Evolutionary conservation across 352 stramenopile genomes (phyloP).

Genomic region (Phytophthora multivora): DNA sequence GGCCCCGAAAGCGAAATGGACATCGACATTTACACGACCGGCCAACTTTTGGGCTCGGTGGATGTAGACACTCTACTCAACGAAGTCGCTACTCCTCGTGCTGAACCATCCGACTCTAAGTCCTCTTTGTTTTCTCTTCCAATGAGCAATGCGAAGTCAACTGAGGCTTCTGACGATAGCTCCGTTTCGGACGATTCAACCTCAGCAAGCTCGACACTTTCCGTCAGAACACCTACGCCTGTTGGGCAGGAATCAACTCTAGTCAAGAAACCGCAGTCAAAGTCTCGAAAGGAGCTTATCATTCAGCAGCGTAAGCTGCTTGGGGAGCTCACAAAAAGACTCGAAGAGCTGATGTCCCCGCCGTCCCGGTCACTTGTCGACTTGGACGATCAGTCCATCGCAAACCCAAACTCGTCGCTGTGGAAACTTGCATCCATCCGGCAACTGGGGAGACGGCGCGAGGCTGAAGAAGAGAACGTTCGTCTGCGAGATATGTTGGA

Average conservation of each 20-base stretch:
- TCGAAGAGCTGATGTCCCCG: neutral
- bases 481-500: constrained; percentile 21
- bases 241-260: neutral
- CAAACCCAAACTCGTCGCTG: neutral
- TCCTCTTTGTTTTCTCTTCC: too few relatives aligned
- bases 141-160: neutral
- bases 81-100: neutral
- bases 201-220: neutral
- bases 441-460: constrained; percentile 15
- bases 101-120: neutral
- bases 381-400: neutral
- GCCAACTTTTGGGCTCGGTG: constrained; percentile 1
- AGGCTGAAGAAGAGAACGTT: constrained; percentile 28
- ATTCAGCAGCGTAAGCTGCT: neutral
- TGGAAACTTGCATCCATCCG: constrained; percentile 26
- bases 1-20: neutral
- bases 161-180: neutral
- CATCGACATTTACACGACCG: constrained; percentile 5
- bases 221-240: neutral
- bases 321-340: neutral
- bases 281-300: constrained; percentile 17
- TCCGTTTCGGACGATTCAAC: neutral
- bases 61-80: constrained; percentile 1
- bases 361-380: neutral
- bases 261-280: neutral